Base-by-base conservation (phyloP, 352 stramenopile genomes). In the Peronospora belbahrii region DNA sequence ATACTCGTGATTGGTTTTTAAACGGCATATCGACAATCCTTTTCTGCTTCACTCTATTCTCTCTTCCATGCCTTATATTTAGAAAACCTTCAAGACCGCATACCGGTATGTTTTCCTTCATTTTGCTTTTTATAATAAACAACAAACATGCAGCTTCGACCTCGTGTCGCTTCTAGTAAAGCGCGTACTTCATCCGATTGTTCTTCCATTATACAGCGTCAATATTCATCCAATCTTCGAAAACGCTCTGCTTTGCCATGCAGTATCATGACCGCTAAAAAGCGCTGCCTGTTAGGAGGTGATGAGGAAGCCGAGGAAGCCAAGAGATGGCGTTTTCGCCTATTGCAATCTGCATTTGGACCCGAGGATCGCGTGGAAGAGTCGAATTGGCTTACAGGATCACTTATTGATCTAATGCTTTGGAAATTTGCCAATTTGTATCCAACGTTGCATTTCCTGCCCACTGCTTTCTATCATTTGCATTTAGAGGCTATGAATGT, bases 381-480 rank as follows among this genome's bases (percentile, higher is more conserved):
- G 15, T 74, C 76, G 20, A 89, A 66, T 42, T 95, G 85, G 85
- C 67, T 95, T 48, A 91, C 70, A 27, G 68, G 76, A 25, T 81
- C 78, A 23, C 50, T 95, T 22, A 94, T 95, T 49, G 80, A 94
- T 49, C 48, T 94, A 33, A 72, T 91, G 56, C 67, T 94, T 15
- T 88, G 75, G 62, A 66, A 85, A 18, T 77, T 95, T 37, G 83
- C 83, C 33, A 70, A 57, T 6, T 56, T 70, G 56, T 95, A 95
- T 50, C 56, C 63, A 6, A 33, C 48, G 1, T 76, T 87, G 33
- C 65, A 83, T 43, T 95, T 94, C 49, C 59, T 95, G 22, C 74
- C 85, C n/a, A 90, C 81, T 3, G 81, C 89, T 17, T 95, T 95
- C 38, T 82, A 70, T 48, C 69, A 87, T 36, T 73, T 91, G 24